phyloP scores from a whole-genome alignment of 208 protist genomes.

The Leishmania tropica region DNA sequence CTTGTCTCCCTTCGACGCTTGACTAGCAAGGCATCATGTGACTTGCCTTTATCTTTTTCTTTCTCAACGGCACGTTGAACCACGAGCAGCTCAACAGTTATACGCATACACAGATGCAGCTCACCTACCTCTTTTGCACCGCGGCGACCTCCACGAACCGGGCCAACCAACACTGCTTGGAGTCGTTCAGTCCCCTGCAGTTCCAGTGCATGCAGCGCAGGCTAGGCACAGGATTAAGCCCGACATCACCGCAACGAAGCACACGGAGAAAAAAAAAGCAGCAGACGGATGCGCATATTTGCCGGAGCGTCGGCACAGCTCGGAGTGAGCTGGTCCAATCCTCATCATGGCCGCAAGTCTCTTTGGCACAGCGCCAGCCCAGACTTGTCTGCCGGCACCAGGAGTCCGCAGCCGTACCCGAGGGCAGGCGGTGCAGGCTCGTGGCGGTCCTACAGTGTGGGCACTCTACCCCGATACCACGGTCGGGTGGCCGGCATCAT shows the following conservation, averaged over 20 bases:
- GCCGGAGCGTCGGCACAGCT: background rate
- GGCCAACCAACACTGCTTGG: background rate
- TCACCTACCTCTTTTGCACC: background rate
- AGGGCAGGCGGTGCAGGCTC: too few relatives aligned
- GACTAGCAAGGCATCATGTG: too few relatives aligned
- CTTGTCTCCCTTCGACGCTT: background rate
- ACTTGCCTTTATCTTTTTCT: background rate
- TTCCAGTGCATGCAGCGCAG: background rate
- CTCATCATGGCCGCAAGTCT: background rate
- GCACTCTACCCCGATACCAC: background rate
- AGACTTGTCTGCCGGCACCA: background rate
- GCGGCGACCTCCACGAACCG: background rate
- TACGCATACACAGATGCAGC: background rate
- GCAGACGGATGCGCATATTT: background rate
- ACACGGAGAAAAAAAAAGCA: background rate
- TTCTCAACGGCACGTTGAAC: background rate
- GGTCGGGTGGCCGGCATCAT: background rate
- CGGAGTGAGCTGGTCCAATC: background rate
- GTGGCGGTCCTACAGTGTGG: too few relatives aligned
- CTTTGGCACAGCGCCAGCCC: background rate
- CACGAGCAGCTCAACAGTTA: background rate
- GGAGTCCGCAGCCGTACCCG: too few relatives aligned
- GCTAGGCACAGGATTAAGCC: background rate
- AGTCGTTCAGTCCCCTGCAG: background rate
- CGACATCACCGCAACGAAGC: background rate